Percentiles rank a stretch among this genome's conserved stretches.
Conservation (phyloP, 371 early-diverging fungal species). For the Modicella reniformis region DNA sequence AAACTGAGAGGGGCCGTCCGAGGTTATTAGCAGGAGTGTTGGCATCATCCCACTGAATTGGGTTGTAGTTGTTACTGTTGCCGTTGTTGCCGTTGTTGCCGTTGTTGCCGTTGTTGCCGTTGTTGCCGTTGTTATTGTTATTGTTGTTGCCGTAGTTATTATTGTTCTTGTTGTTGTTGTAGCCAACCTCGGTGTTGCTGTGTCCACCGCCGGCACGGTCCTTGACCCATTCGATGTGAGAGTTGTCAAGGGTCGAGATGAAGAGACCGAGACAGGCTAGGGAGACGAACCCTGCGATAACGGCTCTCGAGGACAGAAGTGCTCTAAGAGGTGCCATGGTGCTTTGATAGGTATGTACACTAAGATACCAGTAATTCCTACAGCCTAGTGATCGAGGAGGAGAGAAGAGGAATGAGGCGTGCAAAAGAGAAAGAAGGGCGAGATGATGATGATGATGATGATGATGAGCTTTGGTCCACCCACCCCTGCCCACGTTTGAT, state of each 20-base stretch:
- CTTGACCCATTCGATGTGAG: conserved; percentile 12
- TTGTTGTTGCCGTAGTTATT: neutral
- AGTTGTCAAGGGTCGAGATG: conserved; percentile 29
- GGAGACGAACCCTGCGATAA: conserved; percentile 30
- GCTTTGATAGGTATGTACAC: neutral
- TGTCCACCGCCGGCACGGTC: neutral
- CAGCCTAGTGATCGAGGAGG: too few species aligned
- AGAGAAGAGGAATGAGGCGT: too few species aligned
- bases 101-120: neutral
- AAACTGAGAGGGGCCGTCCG: conserved; percentile 18
- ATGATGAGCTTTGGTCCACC: too few species aligned
- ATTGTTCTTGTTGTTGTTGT: neutral
- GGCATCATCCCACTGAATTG: conserved; percentile 39
- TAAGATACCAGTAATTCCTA: too few species aligned
- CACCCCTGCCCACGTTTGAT: too few species aligned
- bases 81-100: neutral
- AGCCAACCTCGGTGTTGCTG: neutral
- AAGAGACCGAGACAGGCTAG: conserved; percentile 40
- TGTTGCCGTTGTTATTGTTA: neutral
- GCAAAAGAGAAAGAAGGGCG: too few species aligned
- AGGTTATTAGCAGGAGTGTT: neutral
- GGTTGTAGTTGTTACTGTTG: neutral
- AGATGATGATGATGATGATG: too few species aligned
- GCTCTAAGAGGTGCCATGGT: conserved; percentile 38
- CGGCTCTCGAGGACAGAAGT: conserved; percentile 38